Evolutionary conservation across 78 protist genomes (phyloP), one percentile per base, ranked within the genome.

Genomic region (Dictyostelium capitatum): DNA sequence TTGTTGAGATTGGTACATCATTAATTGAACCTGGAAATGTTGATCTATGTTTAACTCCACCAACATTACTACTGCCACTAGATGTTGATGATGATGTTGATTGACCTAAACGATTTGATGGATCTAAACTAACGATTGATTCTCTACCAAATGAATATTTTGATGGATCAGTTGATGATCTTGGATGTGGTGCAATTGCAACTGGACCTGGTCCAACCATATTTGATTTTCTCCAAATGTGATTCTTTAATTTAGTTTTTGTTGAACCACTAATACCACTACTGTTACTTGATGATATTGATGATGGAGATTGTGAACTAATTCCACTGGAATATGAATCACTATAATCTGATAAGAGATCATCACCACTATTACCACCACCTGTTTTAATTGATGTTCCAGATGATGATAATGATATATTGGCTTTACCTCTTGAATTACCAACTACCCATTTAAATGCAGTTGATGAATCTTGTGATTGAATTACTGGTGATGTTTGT

Each of bases 81-180:
- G 20, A 4, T 32, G 77, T 2, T 23, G 11, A 0, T 41, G 89
- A 62, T 11, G n/a, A 30, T 8, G 70, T 7, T 56, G 64, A 62
- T 62, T 62, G 70, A 2, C 28, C 28, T 19, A 5, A 25, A 23
- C 23, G 48, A 72, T 83, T 72, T 11, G 47, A 62, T 19, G 91
- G 53, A 32, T 83, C 81, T 8, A 83, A 23, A 53, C 57, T 72
- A 48, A 83, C 81, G 20, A 83, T 77, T 4, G 91, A 72, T 43
- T 69, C 47, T 69, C 81, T 69, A 20, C 50, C 78, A 23, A 83
- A 83, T 19, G 79, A 67, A 59, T 54, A 83, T 37, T 53, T 37
- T 2, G 81, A 72, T 17, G 91, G 91, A 43, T 83, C 91, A 2
- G 91, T 83, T 20, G 54, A 54, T 19, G 91, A 83, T 53, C 91